phyloP scores from a whole-genome alignment of 2,329 filamentous ascomycete species.

The Scedosporium minutisporum region DNA sequence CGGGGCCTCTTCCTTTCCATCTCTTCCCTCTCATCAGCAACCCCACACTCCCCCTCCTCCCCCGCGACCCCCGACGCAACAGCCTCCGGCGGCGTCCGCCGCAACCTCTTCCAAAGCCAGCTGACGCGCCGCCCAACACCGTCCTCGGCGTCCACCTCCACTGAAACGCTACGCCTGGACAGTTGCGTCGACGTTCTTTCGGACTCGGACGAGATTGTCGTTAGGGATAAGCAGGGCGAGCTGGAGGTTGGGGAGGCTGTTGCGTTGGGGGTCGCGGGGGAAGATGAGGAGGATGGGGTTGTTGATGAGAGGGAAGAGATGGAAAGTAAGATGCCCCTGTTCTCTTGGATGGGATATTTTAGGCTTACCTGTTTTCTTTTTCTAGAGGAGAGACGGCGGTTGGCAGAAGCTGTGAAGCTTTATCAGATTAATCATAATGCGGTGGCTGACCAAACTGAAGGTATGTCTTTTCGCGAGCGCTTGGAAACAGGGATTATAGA shows the following conservation, averaged over 20 bases:
- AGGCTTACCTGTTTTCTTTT: neutral
- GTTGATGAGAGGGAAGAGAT: slow-evolving; percentile 48
- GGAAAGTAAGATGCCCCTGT: slow-evolving; percentile 33
- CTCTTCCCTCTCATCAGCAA: too few species aligned
- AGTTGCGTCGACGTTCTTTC: slow-evolving; percentile 27
- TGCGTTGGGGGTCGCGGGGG: slow-evolving; percentile 31
- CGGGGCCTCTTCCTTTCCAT: too few species aligned
- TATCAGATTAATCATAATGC: slow-evolving; percentile 46
- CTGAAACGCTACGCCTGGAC: slow-evolving; percentile 40
- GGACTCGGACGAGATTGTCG: slow-evolving; percentile 44
- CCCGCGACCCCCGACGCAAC: too few species aligned
- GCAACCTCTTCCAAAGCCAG: slow-evolving; percentile 52
- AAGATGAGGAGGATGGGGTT: slow-evolving; percentile 44
- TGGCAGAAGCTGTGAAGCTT: slow-evolving; percentile 52
- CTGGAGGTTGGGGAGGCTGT: slow-evolving; percentile 47
- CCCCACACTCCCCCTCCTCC: too few species aligned
- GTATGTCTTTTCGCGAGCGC: slow-evolving; percentile 28
- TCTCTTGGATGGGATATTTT: neutral
- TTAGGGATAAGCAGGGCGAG: slow-evolving; percentile 53
- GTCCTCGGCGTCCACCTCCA: slow-evolving; percentile 19
- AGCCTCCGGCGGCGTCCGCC: slow-evolving; percentile 27
- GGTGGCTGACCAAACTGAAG: slow-evolving; percentile 54
- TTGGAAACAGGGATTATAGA: neutral
- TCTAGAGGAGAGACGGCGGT: slow-evolving; percentile 44
- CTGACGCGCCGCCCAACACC: slow-evolving; percentile 47